Evolutionary conservation across 2,329 filamentous ascomycete genomes (phyloP), one percentile per base, ranked within the genome.

Genomic region (Volutella citrinella): DNA sequence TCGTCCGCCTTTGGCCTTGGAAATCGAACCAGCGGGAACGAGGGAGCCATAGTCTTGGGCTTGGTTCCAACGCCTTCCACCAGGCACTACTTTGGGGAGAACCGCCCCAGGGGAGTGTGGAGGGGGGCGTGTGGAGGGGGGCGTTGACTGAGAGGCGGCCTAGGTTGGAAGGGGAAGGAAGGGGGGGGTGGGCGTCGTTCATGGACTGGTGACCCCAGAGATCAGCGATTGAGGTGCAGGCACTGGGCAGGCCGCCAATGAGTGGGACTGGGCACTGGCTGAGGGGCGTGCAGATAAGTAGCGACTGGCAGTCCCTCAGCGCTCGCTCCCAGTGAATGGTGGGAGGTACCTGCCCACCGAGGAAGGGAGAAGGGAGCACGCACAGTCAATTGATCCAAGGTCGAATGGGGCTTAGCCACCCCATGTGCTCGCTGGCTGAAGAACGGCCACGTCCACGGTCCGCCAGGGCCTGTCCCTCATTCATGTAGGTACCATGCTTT

Each of bases 11-110:
- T 22, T 12, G 11, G 22, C 27, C 21, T 27, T 45, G 26, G 36
- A 40, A 41, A 42, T 37, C 42, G 40, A 40, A 35, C 37, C 37
- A 41, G 45, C 34, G 41, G 37, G 38, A 27, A 30, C 33, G 35
- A 51, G 42, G 38, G 45, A 49, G 50, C 49, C 45, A 51, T 48
- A 38, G 43, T 38, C 36, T 31, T 48, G 39, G 45, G 30, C 25
- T 37, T 26, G 46, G 46, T 53, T 53, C 50, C 40, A 53, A 54
- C 50, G 46, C 45, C 50, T 49, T 52, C 50, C 42, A 52, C 48
- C 48, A 49, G 32, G 43, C 43, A 40, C 44, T 40, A 38, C 34
- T 27, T n/a, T n/a, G n/a, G n/a, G n/a, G n/a, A n/a, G n/a, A n/a
- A n/a, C n/a, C n/a, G n/a, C n/a, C n/a, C n/a, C n/a, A n/a, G n/a